These are phyloP conservation scores for Fistulifera pelliculosa DNA, from an alignment of 108 stramenopile species.

Conservation along the genomic window DNA sequence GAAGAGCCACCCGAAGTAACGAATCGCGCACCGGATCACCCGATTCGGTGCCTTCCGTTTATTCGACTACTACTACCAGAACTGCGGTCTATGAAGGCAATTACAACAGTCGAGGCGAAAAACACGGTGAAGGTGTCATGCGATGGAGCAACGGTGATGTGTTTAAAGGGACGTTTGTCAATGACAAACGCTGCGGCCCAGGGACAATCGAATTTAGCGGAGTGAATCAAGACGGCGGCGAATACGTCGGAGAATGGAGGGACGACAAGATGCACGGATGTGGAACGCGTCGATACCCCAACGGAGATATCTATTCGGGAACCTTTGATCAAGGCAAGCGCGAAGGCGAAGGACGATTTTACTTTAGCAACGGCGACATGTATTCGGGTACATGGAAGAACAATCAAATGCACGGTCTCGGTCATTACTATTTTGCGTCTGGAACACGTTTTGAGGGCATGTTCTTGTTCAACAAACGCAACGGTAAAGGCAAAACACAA, in stretches of 20 bases:
- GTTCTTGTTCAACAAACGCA: conserved; percentile 34
- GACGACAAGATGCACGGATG: conserved; percentile 48
- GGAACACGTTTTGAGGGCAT: conserved; percentile 47
- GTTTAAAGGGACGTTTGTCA: conserved; percentile 45
- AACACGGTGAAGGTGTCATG: conserved; percentile 43
- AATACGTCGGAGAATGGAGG: conserved; percentile 53
- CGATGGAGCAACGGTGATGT: conserved; percentile 50
- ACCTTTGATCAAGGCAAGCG: conserved; percentile 32
- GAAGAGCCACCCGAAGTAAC: no score
- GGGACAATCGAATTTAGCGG: conserved; percentile 33
- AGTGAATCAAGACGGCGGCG: conserved; percentile 30
- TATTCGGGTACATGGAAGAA: conserved; percentile 26
- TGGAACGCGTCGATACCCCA: conserved; percentile 41
- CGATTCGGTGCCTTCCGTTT: no score
- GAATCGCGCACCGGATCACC: no score
- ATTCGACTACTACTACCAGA: no score
- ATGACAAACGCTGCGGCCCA: conserved; percentile 47
- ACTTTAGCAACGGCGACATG: conserved; percentile 5
- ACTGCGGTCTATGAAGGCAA: conserved; percentile 13
- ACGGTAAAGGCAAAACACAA: conserved; percentile 56
- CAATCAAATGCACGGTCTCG: conserved; percentile 14
- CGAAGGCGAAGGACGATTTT: conserved; percentile 37
- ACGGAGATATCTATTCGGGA: conserved; percentile 49
- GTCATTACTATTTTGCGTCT: conserved; percentile 41
- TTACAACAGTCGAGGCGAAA: background rate